Evolutionary conservation across 176 grass and related monocot genomes (phyloP), one percentile per base, ranked within the genome.

Genomic region (Calamus simplicifolius): DNA sequence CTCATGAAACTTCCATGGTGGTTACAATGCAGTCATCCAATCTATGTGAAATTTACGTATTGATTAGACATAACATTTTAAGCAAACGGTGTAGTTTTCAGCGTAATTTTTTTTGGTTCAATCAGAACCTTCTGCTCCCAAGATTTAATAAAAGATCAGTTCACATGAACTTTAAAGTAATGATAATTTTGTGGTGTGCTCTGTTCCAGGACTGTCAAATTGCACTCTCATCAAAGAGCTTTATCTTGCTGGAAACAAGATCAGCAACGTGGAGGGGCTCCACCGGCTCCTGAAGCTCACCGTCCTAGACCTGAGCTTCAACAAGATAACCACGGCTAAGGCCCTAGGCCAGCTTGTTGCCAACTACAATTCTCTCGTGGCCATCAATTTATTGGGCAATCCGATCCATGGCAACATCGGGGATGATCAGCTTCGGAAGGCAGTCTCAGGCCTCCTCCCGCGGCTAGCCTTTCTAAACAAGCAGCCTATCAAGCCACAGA

Each of bases 231-330:
- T 97, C 62, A 82, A 81, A 73, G 93, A 97, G 74, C 68, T 97
- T 4, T 97, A 85, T 75, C 84, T 97, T 13, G 81, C 81, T 48
- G 93, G 93, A 27, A 97, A 97, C 72, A 92, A 91, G 85, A 85
- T 97, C 58, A 83, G 93, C 50, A 78, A 85, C 19, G 87, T 88
- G 4, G 93, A 97, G 31, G 93, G 93, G 1, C 80, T 97, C 5
- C 87, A 97, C 78, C 80, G 87, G 0, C 81, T 92, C 61, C 85
- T 88, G 4, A 97, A 92, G 78, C 75, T 97, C 4, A 73, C 79
- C 2, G 73, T 92, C 3, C 75, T 97, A 19, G 93, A 97, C 69
- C 51, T 92, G 57, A 85, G 93, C 74, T 88, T 83, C 81, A 92
- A 88, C 69, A 78, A 68, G 73, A 71, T 97, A 57, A 97, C 78